A percentile compares a stretch with the other conserved stretches of the same genome.
These are phyloP conservation scores for Stachybotrys chlorohalonatus DNA, from an alignment of 2,329 filamentous ascomycete species.

Conservation along the genomic window DNA sequence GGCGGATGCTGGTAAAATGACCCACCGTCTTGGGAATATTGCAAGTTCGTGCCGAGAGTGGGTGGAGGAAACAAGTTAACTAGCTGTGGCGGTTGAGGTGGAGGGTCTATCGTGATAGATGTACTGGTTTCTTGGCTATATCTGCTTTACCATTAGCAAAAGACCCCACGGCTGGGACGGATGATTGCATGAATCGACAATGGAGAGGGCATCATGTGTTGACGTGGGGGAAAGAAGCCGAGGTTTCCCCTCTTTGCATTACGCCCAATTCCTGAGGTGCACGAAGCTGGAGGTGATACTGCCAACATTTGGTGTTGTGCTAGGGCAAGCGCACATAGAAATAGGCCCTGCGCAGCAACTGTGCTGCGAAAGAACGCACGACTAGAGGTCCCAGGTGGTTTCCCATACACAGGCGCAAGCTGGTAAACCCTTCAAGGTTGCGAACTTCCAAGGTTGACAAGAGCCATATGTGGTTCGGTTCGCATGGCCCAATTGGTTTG, in stretches of 20 bases:
- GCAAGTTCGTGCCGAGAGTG: conserved; percentile 33
- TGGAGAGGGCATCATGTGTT: not conserved
- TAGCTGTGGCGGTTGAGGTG: conserved; percentile 37
- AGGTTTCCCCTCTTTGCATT: not conserved
- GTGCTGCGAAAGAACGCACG: not conserved
- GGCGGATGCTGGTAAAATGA: conserved; percentile 36
- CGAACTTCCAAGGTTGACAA: not conserved
- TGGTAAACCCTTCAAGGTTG: not conserved
- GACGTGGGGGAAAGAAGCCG: not conserved
- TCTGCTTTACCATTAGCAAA: conserved; percentile 28
- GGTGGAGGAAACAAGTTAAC: conserved; percentile 43
- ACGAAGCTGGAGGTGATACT: not conserved
- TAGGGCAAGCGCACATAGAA: not conserved
- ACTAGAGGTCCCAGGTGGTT: not conserved
- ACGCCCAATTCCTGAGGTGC: not conserved
- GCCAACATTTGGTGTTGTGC: not conserved
- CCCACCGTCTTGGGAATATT: conserved; percentile 40
- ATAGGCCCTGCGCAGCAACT: not conserved
- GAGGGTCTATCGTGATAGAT: conserved; percentile 44
- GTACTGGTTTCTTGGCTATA: conserved; percentile 45
- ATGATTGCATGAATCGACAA: not conserved
- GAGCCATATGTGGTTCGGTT: no score
- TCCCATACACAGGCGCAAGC: not conserved
- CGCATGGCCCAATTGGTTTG: no score
- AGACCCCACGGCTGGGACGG: conserved; percentile 1